These are phyloP conservation scores for Globisporangium megalacanthum DNA, from an alignment of 352 stramenopile species.

Conservation along the genomic window DNA sequence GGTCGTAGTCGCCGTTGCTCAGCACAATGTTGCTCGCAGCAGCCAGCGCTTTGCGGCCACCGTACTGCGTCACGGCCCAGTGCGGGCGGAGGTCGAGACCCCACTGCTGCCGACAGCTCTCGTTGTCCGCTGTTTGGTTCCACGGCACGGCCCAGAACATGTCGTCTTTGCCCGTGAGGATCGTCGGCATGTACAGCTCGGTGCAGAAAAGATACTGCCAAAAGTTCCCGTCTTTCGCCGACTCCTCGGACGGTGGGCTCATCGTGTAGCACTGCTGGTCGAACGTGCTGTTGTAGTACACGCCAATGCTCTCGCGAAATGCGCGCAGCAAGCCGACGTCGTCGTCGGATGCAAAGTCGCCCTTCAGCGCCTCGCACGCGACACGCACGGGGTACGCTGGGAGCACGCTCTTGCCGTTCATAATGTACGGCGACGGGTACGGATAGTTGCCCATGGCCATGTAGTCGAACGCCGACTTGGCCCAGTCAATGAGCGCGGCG, in stretches of 20 bases:
- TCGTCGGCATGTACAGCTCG: constrained; percentile 70
- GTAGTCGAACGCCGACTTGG: constrained; percentile 60
- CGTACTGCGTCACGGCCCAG: constrained; percentile 73
- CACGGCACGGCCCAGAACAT: constrained; percentile 84
- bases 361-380: constrained; percentile 71
- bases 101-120: constrained; percentile 60
- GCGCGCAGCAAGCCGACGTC: constrained; percentile 35
- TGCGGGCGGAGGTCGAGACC: constrained; percentile 50
- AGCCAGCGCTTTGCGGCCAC: constrained; percentile 55
- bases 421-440: constrained; percentile 94
- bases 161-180: constrained; percentile 60
- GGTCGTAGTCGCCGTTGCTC: constrained; percentile 93
- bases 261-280: constrained; percentile 42
- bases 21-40: constrained; percentile 92
- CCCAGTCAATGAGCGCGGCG: constrained; percentile 20
- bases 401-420: constrained; percentile 79
- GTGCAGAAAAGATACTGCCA: constrained; percentile 80
- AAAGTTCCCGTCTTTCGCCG: constrained; percentile 40
- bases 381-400: constrained; percentile 88
- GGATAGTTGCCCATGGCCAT: constrained; percentile 97
- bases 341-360: constrained; percentile 29
- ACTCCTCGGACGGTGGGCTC: constrained; percentile 14
- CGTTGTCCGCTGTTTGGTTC: constrained; percentile 61
- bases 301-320: constrained; percentile 54
- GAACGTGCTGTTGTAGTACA: constrained; percentile 77